Evolutionary conservation across 176 grass and related monocot genomes (phyloP), one percentile per base, ranked within the genome.

Genomic region (Calamus simplicifolius): DNA sequence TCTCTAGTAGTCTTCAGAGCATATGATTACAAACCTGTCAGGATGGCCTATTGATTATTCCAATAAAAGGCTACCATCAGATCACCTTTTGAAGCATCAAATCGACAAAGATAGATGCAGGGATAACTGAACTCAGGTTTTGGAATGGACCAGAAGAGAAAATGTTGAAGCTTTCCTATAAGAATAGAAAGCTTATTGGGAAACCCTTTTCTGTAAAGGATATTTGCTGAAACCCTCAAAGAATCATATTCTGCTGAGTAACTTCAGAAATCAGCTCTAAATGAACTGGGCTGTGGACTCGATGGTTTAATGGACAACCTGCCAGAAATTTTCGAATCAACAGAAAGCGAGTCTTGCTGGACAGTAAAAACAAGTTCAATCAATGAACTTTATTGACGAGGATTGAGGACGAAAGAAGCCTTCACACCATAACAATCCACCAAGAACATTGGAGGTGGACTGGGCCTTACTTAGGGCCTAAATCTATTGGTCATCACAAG

Each of bases 221-320:
- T 67, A 35, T 69, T 66, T 19, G 27, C 77, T 75, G 77, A 67
- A 78, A 77, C 71, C 86, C 75, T 81, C 74, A 75, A 81, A 81
- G 74, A 58, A 84, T 77, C 73, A 68, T 43, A 43, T 48, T 52
- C 61, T 71, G 52, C 60, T 51, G 57, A 71, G 56, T 74, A 43
- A 43, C 35, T 43, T 7, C 35, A 43, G 35, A 35, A 35, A 35
- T 35, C 31, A 35, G 31, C 8, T 8, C 31, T 35, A 30, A 30
- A 10, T 35, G 8, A 35, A 35, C 31, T 35, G 31, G 31, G 31
- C 8, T 35, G 31, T 7, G 8, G 31, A 35, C 31, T 35, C 8
- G 31, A 35, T 5, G 31, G 1, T 35, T 7, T 35, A 35, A 8
- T 2, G 31, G 17, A 25, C 19, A 68, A 23, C 12, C 18, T 14